Percentiles rank a stretch among this genome's conserved stretches.
Evolutionary conservation across 805 yeast species (phyloP).

Genomic region (Ogataea chonburiensis): DNA sequence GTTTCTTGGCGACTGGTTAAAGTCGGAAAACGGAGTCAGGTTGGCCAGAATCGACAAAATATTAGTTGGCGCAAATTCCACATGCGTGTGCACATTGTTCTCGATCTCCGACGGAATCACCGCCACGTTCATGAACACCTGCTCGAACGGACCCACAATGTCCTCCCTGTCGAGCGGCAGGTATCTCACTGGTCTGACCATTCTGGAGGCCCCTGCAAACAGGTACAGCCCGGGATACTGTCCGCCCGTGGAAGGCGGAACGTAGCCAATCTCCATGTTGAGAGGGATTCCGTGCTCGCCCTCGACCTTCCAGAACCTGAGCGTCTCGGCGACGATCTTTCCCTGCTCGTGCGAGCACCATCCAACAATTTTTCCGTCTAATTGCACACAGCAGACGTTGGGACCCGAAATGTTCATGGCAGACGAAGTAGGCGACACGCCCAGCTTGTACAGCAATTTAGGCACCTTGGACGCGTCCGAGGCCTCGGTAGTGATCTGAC

Average conservation of each 20-base stretch:
- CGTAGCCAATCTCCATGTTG: slow-evolving; percentile 89
- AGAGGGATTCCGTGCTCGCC: slow-evolving; percentile 75
- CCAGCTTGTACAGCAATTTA: slow-evolving; percentile 60
- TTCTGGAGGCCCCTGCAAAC: slow-evolving; percentile 90
- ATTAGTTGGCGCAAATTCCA: slow-evolving; percentile 93
- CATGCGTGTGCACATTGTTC: slow-evolving; percentile 80
- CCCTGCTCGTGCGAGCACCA: slow-evolving; percentile 94
- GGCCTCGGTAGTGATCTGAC: slow-evolving; percentile 76
- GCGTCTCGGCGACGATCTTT: slow-evolving; percentile 78
- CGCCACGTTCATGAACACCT: slow-evolving; percentile 94
- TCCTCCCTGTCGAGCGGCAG: slow-evolving; percentile 81
- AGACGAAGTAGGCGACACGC: slow-evolving; percentile 78
- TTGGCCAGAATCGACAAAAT: slow-evolving; percentile 93
- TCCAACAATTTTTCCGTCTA: slow-evolving; percentile 90
- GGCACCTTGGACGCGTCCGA: slow-evolving; percentile 76
- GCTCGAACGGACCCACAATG: slow-evolving; percentile 96
- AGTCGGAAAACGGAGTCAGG: slow-evolving; percentile 96
- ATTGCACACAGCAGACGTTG: slow-evolving; percentile 80
- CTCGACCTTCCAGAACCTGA: slow-evolving; percentile 90
- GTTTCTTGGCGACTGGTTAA: slow-evolving; percentile 98
- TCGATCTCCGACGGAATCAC: slow-evolving; percentile 91
- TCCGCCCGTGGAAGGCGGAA: slow-evolving; percentile 93
- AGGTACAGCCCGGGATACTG: slow-evolving; percentile 95
- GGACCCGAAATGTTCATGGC: slow-evolving; percentile 78
- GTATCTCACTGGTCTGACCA: slow-evolving; percentile 94